Conservation (phyloP, 306 rosid genomes). For the Cicer chorassanicum region DNA sequence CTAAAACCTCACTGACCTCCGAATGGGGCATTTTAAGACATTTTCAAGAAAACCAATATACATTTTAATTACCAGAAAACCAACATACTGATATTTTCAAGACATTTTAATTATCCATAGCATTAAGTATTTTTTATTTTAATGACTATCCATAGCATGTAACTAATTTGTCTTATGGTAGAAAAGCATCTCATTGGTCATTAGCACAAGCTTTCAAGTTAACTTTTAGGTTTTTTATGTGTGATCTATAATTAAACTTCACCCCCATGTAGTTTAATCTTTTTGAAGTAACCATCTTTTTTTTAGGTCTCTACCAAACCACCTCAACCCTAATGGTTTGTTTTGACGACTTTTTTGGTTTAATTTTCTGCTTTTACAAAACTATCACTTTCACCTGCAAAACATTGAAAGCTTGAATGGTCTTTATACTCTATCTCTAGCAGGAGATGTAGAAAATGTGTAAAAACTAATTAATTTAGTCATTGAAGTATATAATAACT, state of each 20-base stretch:
- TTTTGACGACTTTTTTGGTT: background rate
- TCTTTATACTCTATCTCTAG: too few species aligned
- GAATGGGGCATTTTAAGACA: background rate
- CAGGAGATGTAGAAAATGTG: too few species aligned
- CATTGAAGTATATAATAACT: background rate
- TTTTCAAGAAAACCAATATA: background rate
- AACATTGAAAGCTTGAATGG: background rate
- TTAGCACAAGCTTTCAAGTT: background rate
- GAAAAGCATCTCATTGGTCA: background rate
- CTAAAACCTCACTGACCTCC: constrained; percentile 1
- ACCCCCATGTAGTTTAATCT: constrained; percentile 1
- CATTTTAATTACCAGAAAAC: background rate
- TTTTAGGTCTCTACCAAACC: background rate
- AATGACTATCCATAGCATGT: background rate
- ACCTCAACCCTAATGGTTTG: background rate
- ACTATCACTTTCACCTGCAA: background rate
- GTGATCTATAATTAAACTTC: background rate
- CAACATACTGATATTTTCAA: background rate
- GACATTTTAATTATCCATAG: constrained; percentile 14
- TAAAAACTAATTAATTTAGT: background rate
- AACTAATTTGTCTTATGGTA: background rate
- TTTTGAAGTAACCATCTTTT: background rate
- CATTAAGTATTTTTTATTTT: background rate
- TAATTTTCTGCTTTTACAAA: background rate
- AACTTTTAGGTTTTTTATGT: background rate